Base-by-base conservation (phyloP, 768 basidiomycete species). In the Phylloporus sp. region DNA sequence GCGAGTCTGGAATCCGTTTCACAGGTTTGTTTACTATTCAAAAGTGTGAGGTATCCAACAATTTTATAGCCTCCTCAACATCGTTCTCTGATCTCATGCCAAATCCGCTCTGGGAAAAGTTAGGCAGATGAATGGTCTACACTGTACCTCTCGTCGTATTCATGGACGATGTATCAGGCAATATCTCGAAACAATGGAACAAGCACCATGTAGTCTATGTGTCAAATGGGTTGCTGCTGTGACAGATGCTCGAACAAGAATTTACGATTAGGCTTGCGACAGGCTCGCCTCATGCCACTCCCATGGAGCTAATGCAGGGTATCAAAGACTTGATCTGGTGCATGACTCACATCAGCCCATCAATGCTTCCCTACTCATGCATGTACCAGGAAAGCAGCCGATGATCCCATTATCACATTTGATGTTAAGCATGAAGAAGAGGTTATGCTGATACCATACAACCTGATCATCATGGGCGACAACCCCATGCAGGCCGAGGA, bases 401-500 rank as follows among this genome's bases (percentile, higher is more conserved):
- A 54, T 2, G 3, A 29, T 4, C n/a, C n/a, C 20, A 20, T 45
- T 23, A 11, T 21, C 7, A 28, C 49, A 3, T 68, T 56, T 34
- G 61, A 69, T 38, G 42, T 53, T 22, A 57, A 58, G 24, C 9
- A 48, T 23, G 4, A 58, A 2, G 49, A 61, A 15, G 53, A 65
- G 21, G 55, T 68, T 0, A 32, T 54, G 26, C 34, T 69, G 0
- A 44, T 52, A 0, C 64, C 54, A 0, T 69, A 63, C 24, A 26
- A 33, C 0, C 48, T 66, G 0, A 50, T 68, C 13, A 21, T 61
- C 4, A 36, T 53, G 0, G 55, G 61, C 5, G 62, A 71, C 46
- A 71, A 71, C 24, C 70, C 64, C 0, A 69, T 69, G 70, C 70
- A 70, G 20, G 59, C 66, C 0, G 65, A 71, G 29, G 56, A 61